A percentile compares a stretch with the other conserved stretches of the same genome.
Conservation (phyloP, 83 land plant genomes). For the Picea mariana region DNA sequence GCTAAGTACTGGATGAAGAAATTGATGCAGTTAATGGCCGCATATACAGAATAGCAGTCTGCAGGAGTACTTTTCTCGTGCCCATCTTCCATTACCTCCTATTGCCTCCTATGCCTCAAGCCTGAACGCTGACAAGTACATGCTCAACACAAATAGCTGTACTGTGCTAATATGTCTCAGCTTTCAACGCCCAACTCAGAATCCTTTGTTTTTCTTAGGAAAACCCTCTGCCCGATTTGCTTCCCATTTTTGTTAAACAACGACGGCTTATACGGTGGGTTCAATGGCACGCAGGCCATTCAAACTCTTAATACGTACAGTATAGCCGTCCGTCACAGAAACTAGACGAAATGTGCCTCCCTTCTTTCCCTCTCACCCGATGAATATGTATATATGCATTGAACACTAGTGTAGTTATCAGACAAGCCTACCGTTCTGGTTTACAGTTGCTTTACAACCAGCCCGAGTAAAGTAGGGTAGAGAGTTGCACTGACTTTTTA, state of each 20-base stretch:
- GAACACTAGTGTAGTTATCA: too few species aligned
- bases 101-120: too few species aligned
- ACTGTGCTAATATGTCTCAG: background rate
- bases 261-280: conserved; percentile 3
- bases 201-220: conserved; percentile 3
- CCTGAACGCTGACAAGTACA: conserved; percentile 2
- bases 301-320: background rate
- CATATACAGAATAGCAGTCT: background rate
- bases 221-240: conserved; percentile 8
- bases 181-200: background rate
- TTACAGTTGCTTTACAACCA: background rate
- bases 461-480: background rate
- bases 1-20: too few species aligned
- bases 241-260: background rate
- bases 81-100: conserved; percentile 4
- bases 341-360: too few species aligned
- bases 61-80: conserved; percentile 7
- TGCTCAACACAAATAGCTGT: background rate
- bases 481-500: too few species aligned
- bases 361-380: too few species aligned
- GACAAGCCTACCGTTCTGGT: background rate
- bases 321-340: too few species aligned
- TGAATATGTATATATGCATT: too few species aligned
- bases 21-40: too few species aligned
- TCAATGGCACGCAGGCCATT: conserved; percentile 1